Evolutionary conservation across 148 eudicot genomes (phyloP).

Genomic region (Limonium bicolor): DNA sequence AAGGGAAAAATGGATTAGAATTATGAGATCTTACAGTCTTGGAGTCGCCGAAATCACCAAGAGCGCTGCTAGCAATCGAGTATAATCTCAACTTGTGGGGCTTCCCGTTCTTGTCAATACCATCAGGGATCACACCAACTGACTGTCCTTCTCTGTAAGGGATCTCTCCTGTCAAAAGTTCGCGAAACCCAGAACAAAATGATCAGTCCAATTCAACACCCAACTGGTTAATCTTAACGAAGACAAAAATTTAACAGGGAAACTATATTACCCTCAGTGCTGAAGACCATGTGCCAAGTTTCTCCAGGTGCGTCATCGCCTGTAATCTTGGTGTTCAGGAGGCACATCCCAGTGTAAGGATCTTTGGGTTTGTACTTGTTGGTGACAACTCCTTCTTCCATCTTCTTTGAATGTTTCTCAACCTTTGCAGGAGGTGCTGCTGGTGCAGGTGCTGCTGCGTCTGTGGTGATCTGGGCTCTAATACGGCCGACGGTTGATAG

Average conservation of each 20-base stretch:
- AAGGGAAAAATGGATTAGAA: too few species aligned
- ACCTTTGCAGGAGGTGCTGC: slow-evolving; percentile 40
- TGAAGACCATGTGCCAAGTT: slow-evolving; percentile 98
- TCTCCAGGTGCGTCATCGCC: slow-evolving; percentile 99
- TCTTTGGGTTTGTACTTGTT: slow-evolving; percentile 89
- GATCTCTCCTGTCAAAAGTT: slow-evolving; percentile 46
- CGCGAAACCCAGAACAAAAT: not conserved
- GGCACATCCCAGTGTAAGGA: slow-evolving; percentile 73
- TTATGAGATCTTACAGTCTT: slow-evolving; percentile 72
- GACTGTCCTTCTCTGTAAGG: slow-evolving; percentile 98
- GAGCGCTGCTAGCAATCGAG: slow-evolving; percentile 98
- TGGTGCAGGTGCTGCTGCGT: slow-evolving; percentile 24
- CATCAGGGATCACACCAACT: slow-evolving; percentile 90
- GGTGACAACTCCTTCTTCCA: slow-evolving; percentile 74
- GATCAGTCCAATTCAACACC: not conserved
- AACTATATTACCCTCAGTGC: slow-evolving; percentile 58
- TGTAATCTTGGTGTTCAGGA: slow-evolving; percentile 87
- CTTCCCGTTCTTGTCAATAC: slow-evolving; percentile 89
- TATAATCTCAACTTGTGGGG: slow-evolving; percentile 96
- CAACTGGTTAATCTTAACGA: not conserved
- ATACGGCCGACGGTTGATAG: slow-evolving; percentile 31
- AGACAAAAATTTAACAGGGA: not conserved
- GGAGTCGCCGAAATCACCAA: slow-evolving; percentile 94
- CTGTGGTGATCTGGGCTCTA: slow-evolving; percentile 76
- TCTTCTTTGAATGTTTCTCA: slow-evolving; percentile 70